These are phyloP conservation scores for Fraxinus americana DNA, from an alignment of 257 asterid genomes.

Conservation along the genomic window DNA sequence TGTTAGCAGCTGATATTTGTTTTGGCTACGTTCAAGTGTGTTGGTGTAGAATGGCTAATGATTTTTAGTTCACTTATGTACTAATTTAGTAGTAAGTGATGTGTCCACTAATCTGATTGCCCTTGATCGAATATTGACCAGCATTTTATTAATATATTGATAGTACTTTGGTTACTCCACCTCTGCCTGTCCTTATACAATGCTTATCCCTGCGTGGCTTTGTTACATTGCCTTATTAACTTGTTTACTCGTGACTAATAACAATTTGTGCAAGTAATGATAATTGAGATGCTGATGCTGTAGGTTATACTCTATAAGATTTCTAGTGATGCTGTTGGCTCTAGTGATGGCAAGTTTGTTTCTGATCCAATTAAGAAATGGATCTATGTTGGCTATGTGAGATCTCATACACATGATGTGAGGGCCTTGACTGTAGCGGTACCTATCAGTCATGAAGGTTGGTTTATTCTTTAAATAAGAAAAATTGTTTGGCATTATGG, in stretches of 20 bases:
- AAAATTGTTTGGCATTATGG: not conserved
- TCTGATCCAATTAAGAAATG: slow-evolving; percentile 61
- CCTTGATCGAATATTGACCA: not conserved
- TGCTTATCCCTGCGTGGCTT: slow-evolving; percentile 1
- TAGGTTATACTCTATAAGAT: slow-evolving; percentile 85
- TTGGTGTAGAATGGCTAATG: not conserved
- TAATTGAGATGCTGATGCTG: slow-evolving; percentile 11
- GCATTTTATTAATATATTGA: not conserved
- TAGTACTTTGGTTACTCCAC: not conserved
- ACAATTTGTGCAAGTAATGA: not conserved
- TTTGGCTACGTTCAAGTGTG: not conserved
- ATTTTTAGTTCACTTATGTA: not conserved
- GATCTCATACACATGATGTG: slow-evolving; percentile 94
- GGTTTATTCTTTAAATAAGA: slow-evolving; percentile 19
- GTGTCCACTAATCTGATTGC: not conserved
- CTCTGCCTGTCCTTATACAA: not conserved
- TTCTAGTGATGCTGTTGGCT: slow-evolving; percentile 53
- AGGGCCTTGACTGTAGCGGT: slow-evolving; percentile 87
- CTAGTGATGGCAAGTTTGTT: slow-evolving; percentile 35
- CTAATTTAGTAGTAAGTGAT: not conserved
- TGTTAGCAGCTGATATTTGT: not conserved
- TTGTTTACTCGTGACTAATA: not conserved
- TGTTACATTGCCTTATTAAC: slow-evolving; percentile 2
- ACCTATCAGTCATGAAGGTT: slow-evolving; percentile 88
- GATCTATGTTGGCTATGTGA: slow-evolving; percentile 71